Percentiles rank a stretch among this genome's conserved stretches.
Conservation (phyloP, 2,329 filamentous ascomycete species). For the Domatiomyces catenatus region DNA sequence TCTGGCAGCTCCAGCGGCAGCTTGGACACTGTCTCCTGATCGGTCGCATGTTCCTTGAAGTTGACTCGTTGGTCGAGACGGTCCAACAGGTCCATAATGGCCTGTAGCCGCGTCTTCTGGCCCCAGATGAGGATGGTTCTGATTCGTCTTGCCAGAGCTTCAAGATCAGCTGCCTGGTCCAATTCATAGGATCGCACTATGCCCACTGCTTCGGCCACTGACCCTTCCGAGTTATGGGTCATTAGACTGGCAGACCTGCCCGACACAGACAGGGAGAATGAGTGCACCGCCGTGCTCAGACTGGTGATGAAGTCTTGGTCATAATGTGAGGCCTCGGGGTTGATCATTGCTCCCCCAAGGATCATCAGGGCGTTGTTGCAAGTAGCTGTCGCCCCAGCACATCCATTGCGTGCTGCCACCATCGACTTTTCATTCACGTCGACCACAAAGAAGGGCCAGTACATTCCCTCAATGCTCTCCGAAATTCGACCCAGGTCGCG, state of each 20-base stretch:
- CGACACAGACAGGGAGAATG: conserved; percentile 15
- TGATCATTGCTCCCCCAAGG: conserved; percentile 9
- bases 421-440: conserved; percentile 11
- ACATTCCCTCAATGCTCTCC: conserved; percentile 10
- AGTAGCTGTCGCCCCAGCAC: conserved; percentile 10
- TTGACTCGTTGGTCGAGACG: conserved; percentile 7
- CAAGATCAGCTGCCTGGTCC: conserved; percentile 11
- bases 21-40: background rate
- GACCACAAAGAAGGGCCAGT: conserved; percentile 16
- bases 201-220: conserved; percentile 8
- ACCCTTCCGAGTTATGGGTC: conserved; percentile 12
- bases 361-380: conserved; percentile 16
- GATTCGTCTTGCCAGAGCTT: conserved; percentile 9
- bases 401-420: conserved; percentile 10
- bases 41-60: background rate
- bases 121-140: conserved; percentile 13
- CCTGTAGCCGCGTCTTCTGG: conserved; percentile 10
- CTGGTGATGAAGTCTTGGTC: conserved; percentile 7
- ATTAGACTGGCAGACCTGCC: conserved; percentile 13
- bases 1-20: background rate
- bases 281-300: conserved; percentile 10
- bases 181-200: conserved; percentile 12
- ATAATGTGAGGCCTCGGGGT: conserved; percentile 3
- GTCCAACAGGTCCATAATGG: conserved; percentile 10
- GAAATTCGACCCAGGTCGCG: conserved; percentile 14